These are phyloP conservation scores for Fusarium sp. DNA, from an alignment of 2,329 filamentous ascomycete genomes.

Conservation along the genomic window DNA sequence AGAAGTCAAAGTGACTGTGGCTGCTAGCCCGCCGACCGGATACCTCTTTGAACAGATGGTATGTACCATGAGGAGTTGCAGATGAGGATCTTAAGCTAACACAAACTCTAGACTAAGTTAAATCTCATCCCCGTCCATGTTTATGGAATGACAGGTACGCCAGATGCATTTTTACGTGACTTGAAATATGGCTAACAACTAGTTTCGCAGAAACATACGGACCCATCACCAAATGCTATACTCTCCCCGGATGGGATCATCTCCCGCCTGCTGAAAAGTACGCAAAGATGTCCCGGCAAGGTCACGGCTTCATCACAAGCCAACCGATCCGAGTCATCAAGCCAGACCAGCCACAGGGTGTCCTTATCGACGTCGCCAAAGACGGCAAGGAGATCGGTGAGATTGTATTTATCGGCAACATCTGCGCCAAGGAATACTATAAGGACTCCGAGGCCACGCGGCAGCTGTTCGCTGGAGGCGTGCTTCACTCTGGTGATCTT, in stretches of 20 bases:
- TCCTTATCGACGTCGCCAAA: conserved; percentile 61
- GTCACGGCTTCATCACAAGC: conserved; percentile 89
- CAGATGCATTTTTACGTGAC: neutral
- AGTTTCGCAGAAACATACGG: conserved; percentile 81
- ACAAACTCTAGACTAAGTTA: conserved; percentile 61
- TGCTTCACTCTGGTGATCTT: conserved; percentile 89
- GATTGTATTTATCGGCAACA: conserved; percentile 89
- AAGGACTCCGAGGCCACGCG: conserved; percentile 88
- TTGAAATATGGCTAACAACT: conserved; percentile 3
- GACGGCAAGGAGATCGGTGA: conserved; percentile 66
- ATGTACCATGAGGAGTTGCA: conserved; percentile 1
- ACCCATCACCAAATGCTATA: conserved; percentile 93
- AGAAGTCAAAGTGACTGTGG: conserved; percentile 88
- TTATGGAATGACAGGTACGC: conserved; percentile 77
- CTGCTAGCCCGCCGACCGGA: conserved; percentile 88
- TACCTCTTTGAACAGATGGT: conserved; percentile 96
- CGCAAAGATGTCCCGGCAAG: conserved; percentile 91
- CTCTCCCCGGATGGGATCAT: conserved; percentile 85
- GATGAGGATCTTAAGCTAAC: conserved; percentile 10
- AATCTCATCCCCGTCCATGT: conserved; percentile 94
- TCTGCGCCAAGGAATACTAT: conserved; percentile 92
- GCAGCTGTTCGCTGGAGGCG: conserved; percentile 89
- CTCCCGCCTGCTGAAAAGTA: conserved; percentile 83
- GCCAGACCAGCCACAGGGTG: conserved; percentile 76
- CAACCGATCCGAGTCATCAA: conserved; percentile 87